phyloP scores from a whole-genome alignment of 306 rosid species.

The Glycyrrhiza uralensis region DNA sequence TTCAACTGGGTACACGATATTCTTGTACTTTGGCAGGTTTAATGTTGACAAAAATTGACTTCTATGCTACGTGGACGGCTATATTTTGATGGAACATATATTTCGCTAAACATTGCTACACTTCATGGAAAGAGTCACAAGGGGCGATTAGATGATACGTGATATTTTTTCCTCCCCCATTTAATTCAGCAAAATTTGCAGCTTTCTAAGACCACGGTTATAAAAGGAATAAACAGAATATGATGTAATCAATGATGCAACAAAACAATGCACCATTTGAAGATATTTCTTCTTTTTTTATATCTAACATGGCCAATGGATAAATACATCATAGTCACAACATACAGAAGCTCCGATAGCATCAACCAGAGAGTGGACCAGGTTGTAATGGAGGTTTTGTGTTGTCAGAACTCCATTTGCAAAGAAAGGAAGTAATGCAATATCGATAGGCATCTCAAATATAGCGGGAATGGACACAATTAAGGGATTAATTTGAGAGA shows the following conservation, averaged over 20 bases:
- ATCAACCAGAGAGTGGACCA: slow-evolving; percentile 25
- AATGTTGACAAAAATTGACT: slow-evolving; percentile 43
- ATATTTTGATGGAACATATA: not conserved
- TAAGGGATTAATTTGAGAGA: not conserved
- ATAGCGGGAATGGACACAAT: not conserved
- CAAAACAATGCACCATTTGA: not conserved
- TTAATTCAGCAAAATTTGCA: not conserved
- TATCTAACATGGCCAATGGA: slow-evolving; percentile 22
- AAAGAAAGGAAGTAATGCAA: not conserved
- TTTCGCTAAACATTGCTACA: not conserved
- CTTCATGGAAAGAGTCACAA: not conserved
- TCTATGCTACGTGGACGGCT: slow-evolving; percentile 29
- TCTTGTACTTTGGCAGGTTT: slow-evolving; percentile 14
- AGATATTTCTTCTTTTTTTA: slow-evolving; percentile 30
- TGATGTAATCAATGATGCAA: slow-evolving; percentile 51
- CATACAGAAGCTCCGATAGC: slow-evolving; percentile 24
- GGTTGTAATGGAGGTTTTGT: slow-evolving; percentile 18
- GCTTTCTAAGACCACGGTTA: not conserved
- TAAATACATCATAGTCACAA: slow-evolving; percentile 29
- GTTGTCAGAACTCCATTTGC: slow-evolving; percentile 35
- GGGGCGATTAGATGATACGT: not conserved
- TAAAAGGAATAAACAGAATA: slow-evolving; percentile 19
- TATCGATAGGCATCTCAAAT: not conserved
- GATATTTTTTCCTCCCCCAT: not conserved
- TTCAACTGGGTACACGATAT: not conserved